These are phyloP conservation scores for Crucihimalaya himalaica DNA, from an alignment of 345 rosid species.

Conservation along the genomic window DNA sequence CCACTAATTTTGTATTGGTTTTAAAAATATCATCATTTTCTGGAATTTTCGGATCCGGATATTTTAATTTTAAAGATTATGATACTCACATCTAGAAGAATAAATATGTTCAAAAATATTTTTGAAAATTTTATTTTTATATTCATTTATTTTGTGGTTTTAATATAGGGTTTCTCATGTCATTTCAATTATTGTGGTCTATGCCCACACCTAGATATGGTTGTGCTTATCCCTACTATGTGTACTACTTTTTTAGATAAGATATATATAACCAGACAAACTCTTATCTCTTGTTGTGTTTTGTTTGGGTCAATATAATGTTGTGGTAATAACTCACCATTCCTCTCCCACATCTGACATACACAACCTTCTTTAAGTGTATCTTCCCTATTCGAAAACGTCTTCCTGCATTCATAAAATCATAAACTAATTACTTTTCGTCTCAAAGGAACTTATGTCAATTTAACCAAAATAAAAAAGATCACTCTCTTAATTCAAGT, in stretches of 20 bases:
- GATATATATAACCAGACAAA: neutral
- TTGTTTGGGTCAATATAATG: neutral
- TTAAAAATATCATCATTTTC: too few species aligned
- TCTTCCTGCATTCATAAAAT: constrained; percentile 40
- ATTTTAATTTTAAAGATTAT: too few species aligned
- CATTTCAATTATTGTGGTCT: neutral
- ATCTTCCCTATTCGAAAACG: constrained; percentile 48
- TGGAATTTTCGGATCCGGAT: too few species aligned
- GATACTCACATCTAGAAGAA: too few species aligned
- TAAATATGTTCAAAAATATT: too few species aligned
- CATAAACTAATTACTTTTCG: neutral
- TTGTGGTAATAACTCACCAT: constrained; percentile 39
- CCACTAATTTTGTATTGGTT: too few species aligned
- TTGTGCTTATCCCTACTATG: too few species aligned
- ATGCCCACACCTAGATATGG: too few species aligned
- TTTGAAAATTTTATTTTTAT: too few species aligned
- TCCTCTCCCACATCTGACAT: constrained; percentile 61
- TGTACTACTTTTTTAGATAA: neutral
- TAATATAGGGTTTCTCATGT: neutral
- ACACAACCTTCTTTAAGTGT: constrained; percentile 46
- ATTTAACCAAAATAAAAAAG: neutral
- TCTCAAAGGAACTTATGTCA: neutral
- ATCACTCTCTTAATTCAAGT: constrained; percentile 15
- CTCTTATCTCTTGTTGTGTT: neutral
- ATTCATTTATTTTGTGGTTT: too few species aligned